phyloP scores from a whole-genome alignment of 1,284 basidiomycete species.

The Stygiomarasmius scandens region DNA sequence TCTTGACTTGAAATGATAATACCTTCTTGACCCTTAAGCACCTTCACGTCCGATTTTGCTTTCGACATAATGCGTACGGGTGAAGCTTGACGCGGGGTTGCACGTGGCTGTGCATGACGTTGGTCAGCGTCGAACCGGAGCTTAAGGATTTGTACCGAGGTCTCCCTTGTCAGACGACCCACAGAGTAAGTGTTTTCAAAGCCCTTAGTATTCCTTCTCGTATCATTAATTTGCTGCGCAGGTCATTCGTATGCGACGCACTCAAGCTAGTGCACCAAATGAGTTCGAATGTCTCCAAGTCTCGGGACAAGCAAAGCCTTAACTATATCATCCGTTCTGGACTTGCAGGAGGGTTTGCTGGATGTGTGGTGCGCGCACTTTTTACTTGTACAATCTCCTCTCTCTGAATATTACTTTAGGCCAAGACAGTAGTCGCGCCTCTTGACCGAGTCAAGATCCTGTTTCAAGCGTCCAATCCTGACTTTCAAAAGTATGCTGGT shows the following conservation, averaged over 20 bases:
- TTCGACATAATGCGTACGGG: constrained; percentile 23
- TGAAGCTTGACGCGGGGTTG: neutral
- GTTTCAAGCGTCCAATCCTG: constrained; percentile 96
- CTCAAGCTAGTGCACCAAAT: constrained; percentile 46
- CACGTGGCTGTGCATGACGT: constrained; percentile 1
- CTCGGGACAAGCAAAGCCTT: constrained; percentile 67
- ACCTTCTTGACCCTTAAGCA: constrained; percentile 76
- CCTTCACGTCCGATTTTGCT: constrained; percentile 50
- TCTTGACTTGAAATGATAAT: neutral
- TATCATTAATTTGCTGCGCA: neutral
- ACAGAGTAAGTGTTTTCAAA: neutral
- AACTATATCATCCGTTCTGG: constrained; percentile 82
- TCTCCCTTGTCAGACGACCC: neutral
- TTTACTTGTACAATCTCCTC: constrained; percentile 14
- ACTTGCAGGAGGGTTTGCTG: constrained; percentile 90
- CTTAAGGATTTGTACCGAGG: neutral
- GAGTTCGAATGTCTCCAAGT: constrained; percentile 62
- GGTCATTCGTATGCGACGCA: constrained; percentile 15
- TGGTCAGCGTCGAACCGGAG: neutral
- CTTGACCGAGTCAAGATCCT: constrained; percentile 98
- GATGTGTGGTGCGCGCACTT: constrained; percentile 76
- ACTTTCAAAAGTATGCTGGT: constrained; percentile 94
- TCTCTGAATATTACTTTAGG: constrained; percentile 48
- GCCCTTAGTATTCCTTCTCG: neutral
- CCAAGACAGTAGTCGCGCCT: constrained; percentile 96